phyloP scores from a whole-genome alignment of 2,329 filamentous ascomycete species.

The Kalmusia sp. region DNA sequence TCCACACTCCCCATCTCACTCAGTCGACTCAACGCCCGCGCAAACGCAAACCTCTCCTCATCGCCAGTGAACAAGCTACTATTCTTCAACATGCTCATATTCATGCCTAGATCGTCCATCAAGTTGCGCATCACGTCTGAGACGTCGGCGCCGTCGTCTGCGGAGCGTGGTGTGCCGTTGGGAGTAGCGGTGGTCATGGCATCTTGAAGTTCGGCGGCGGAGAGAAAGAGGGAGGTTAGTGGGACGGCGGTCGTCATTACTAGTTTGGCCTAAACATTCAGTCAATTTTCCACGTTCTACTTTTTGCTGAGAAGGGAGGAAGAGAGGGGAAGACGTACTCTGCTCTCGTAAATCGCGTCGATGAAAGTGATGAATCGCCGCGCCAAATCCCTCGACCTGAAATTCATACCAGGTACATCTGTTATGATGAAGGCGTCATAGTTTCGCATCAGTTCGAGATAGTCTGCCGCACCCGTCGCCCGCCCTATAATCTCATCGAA shows the following conservation, averaged over 20 bases:
- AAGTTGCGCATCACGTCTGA: conserved; percentile 77
- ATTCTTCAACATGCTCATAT: conserved; percentile 82
- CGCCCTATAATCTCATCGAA: conserved; percentile 91
- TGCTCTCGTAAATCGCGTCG: conserved; percentile 88
- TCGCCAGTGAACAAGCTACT: conserved; percentile 90
- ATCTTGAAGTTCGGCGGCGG: conserved; percentile 58
- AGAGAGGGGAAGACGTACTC: conserved; percentile 48
- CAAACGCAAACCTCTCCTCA: conserved; percentile 96
- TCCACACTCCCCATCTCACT: conserved; percentile 93
- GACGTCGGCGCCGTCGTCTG: conserved; percentile 59
- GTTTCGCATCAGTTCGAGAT: conserved; percentile 85
- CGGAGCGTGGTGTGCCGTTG: conserved; percentile 27
- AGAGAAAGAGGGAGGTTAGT: conserved; percentile 84
- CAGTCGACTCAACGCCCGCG: conserved; percentile 81
- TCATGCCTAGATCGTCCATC: conserved; percentile 87
- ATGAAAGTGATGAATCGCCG: conserved; percentile 97
- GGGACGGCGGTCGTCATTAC: conserved; percentile 91
- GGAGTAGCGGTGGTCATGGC: conserved; percentile 51
- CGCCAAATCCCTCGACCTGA: conserved; percentile 84
- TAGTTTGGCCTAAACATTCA: conserved; percentile 75
- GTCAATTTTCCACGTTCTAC: background rate
- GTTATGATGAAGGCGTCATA: conserved; percentile 95
- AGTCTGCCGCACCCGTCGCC: conserved; percentile 92
- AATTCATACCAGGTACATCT: conserved; percentile 89
- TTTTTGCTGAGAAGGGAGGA: background rate